Evolutionary conservation across 2,329 filamentous ascomycete genomes (phyloP).

Genomic region (Nemania sp.): DNA sequence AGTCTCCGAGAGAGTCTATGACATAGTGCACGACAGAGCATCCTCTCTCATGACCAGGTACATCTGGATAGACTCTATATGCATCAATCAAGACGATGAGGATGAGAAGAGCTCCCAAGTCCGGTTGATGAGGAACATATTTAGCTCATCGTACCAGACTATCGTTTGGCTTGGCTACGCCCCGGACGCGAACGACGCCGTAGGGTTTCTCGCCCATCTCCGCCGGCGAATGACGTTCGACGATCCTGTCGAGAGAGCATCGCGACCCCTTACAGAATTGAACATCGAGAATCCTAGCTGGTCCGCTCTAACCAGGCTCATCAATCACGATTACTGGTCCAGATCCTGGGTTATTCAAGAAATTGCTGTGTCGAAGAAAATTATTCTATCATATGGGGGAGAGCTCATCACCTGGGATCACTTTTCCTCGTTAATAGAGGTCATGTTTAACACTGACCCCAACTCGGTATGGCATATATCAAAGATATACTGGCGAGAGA

Average conservation of each 20-base stretch:
- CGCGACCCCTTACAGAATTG: conserved; percentile 1
- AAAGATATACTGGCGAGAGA: not conserved
- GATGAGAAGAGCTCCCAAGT: conserved; percentile 11
- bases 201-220: not conserved
- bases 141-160: not conserved
- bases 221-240: not conserved
- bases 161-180: conserved; percentile 12
- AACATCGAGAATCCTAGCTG: conserved; percentile 1
- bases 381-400: not conserved
- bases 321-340: conserved; percentile 9
- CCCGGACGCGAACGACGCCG: conserved; percentile 6
- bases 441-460: not conserved
- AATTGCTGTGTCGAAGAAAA: not conserved
- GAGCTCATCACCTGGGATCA: conserved; percentile 9
- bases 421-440: not conserved
- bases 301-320: conserved; percentile 1
- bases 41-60: conserved; percentile 6
- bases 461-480: conserved; percentile 11
- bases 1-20: conserved; percentile 5
- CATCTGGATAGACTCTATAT: conserved; percentile 12
- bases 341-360: conserved; percentile 9
- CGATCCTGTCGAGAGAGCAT: conserved; percentile 5
- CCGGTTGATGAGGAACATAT: conserved; percentile 11
- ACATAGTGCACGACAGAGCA: conserved; percentile 7
- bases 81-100: conserved; percentile 9